These are phyloP conservation scores for Magnaporthales sp. DNA, from an alignment of 2,329 filamentous ascomycete species.

Conservation along the genomic window DNA sequence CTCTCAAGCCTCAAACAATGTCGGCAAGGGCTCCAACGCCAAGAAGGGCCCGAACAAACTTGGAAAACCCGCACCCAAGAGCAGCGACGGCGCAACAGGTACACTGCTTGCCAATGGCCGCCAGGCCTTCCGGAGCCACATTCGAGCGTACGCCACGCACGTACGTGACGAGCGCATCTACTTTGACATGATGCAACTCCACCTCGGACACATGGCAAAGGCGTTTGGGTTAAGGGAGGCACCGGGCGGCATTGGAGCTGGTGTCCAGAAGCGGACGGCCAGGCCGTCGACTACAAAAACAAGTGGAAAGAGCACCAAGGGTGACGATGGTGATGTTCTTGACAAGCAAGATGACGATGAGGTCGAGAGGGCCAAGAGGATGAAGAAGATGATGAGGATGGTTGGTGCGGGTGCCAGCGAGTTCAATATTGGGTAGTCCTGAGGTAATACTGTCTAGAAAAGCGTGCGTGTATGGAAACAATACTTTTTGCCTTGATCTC, in stretches of 20 bases:
- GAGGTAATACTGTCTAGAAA: background rate
- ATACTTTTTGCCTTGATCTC: too few species aligned
- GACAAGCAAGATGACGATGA: slow-evolving; percentile 42
- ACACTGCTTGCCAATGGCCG: slow-evolving; percentile 72
- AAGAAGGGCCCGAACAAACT: slow-evolving; percentile 16
- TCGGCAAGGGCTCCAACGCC: background rate
- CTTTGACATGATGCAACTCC: slow-evolving; percentile 87
- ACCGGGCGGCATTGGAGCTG: slow-evolving; percentile 68
- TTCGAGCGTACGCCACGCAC: slow-evolving; percentile 92
- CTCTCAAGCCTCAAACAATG: slow-evolving; percentile 9
- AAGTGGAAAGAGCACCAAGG: slow-evolving; percentile 8
- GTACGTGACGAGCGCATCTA: slow-evolving; percentile 73
- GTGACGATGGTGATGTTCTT: slow-evolving; percentile 13
- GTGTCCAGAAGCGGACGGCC: slow-evolving; percentile 36
- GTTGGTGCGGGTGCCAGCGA: slow-evolving; percentile 14
- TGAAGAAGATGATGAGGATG: slow-evolving; percentile 19
- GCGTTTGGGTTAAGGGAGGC: slow-evolving; percentile 84
- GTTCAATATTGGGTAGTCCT: slow-evolving; percentile 16
- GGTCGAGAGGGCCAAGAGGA: slow-evolving; percentile 44
- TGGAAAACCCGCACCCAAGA: slow-evolving; percentile 4
- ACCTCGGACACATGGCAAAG: slow-evolving; percentile 90
- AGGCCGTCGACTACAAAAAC: slow-evolving; percentile 20
- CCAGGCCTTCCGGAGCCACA: slow-evolving; percentile 82
- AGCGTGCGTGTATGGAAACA: background rate
- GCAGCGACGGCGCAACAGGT: slow-evolving; percentile 15